These are phyloP conservation scores for Pythium aphanidermatum DNA, from an alignment of 352 stramenopile species.

Conservation along the genomic window DNA sequence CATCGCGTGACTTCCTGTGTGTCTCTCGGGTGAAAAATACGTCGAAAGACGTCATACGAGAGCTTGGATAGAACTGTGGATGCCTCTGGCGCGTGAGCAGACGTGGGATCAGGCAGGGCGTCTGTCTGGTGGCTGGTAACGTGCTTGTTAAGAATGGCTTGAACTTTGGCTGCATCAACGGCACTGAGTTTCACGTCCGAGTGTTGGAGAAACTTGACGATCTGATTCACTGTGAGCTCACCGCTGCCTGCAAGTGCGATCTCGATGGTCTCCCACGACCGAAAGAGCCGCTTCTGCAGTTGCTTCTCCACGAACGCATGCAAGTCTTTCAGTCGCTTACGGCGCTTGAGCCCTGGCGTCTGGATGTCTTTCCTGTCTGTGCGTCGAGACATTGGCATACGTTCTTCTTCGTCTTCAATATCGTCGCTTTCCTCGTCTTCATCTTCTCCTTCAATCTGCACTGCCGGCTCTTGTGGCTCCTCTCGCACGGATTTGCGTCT, in stretches of 20 bases:
- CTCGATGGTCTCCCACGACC: slow-evolving; percentile 69
- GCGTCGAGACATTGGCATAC: background rate
- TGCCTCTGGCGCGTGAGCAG: background rate
- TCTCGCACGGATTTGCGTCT: slow-evolving; percentile 1
- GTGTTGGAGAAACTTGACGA: slow-evolving; percentile 64
- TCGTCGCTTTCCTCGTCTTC: slow-evolving; percentile 2
- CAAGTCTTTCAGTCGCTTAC: slow-evolving; percentile 50
- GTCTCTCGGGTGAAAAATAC: slow-evolving; percentile 61
- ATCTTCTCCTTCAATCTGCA: too few species aligned
- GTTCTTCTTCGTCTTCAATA: slow-evolving; percentile 12
- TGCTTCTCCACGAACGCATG: slow-evolving; percentile 59
- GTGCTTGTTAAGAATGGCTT: slow-evolving; percentile 55
- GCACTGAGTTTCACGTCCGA: slow-evolving; percentile 63
- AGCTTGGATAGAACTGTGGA: slow-evolving; percentile 20
- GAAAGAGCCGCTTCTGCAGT: slow-evolving; percentile 58
- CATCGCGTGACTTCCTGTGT: slow-evolving; percentile 37
- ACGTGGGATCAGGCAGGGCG: too few species aligned
- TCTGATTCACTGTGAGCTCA: slow-evolving; percentile 55
- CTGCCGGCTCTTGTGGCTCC: too few species aligned
- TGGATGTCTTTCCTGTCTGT: slow-evolving; percentile 9
- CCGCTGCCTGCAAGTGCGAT: slow-evolving; percentile 57
- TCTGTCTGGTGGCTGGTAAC: slow-evolving; percentile 3
- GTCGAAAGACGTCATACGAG: slow-evolving; percentile 56
- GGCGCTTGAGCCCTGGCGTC: slow-evolving; percentile 39
- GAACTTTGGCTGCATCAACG: slow-evolving; percentile 46